phyloP scores from a whole-genome alignment of 208 protist species.

The Porcisia hertigi region DNA sequence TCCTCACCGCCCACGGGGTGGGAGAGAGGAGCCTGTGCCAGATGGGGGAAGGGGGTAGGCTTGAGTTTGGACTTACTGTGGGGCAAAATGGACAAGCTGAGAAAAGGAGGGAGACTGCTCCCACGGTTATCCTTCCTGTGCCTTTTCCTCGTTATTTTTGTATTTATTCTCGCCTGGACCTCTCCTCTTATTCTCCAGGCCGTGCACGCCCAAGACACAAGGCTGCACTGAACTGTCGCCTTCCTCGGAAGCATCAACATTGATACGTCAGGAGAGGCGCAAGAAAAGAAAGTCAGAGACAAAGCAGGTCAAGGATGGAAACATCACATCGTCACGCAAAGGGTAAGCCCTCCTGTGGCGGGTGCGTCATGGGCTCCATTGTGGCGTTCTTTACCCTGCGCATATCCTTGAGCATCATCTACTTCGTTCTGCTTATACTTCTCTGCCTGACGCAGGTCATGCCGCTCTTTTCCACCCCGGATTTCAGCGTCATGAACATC shows the following conservation, averaged over 20 bases:
- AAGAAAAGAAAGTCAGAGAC: background rate
- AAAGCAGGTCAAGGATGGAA: background rate
- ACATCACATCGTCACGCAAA: background rate
- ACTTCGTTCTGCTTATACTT: conserved; percentile 32
- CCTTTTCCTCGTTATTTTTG: background rate
- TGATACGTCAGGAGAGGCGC: background rate
- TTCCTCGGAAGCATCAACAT: background rate
- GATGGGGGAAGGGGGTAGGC: background rate
- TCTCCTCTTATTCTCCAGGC: background rate
- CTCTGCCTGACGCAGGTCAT: conserved; percentile 31
- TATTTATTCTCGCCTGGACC: background rate
- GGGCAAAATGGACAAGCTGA: background rate
- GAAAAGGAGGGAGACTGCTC: background rate
- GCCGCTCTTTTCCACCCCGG: conserved; percentile 35
- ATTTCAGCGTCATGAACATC: conserved; percentile 31
- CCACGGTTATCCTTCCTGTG: background rate
- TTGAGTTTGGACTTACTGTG: background rate
- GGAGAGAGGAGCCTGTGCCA: no score
- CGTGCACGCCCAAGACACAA: no score
- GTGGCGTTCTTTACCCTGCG: conserved; percentile 25
- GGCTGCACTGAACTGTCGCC: background rate
- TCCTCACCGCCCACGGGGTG: no score
- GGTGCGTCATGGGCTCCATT: background rate
- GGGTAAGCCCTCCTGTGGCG: background rate
- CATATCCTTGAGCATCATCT: conserved; percentile 33